Percentiles rank a stretch among this genome's conserved stretches.
phyloP scores from a whole-genome alignment of 805 yeast species.

The Candida quercuum region DNA sequence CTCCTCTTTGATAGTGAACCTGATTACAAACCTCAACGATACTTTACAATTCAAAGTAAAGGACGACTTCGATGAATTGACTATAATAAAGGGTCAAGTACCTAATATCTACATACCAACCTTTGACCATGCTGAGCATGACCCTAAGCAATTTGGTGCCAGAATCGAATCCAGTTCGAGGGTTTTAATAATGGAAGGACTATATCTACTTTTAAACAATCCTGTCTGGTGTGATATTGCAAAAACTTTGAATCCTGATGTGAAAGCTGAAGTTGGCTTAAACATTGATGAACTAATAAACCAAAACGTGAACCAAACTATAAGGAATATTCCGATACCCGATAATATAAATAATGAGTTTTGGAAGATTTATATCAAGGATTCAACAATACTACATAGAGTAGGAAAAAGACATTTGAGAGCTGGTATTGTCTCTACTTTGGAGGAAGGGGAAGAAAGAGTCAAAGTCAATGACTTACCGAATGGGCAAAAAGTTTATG shows the following conservation, averaged over 20 bases:
- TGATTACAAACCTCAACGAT: conserved; percentile 10
- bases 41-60: conserved; percentile 9
- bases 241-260: conserved; percentile 24
- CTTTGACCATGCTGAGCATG: conserved; percentile 70
- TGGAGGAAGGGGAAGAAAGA: conserved; percentile 46
- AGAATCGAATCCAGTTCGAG: conserved; percentile 39
- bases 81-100: conserved; percentile 12
- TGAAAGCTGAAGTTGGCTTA: conserved; percentile 7
- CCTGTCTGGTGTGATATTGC: conserved; percentile 55
- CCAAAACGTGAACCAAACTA: background rate
- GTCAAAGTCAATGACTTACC: conserved; percentile 53
- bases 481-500: conserved; percentile 44
- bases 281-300: background rate
- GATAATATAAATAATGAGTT: conserved; percentile 31
- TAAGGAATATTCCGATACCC: conserved; percentile 13
- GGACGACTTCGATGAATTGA: conserved; percentile 6
- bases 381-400: conserved; percentile 43
- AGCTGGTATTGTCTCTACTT: conserved; percentile 44
- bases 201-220: conserved; percentile 56
- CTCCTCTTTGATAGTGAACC: conserved; percentile 19
- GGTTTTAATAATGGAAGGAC: conserved; percentile 70
- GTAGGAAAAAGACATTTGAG: conserved; percentile 62
- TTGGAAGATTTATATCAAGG: conserved; percentile 48
- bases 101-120: conserved; percentile 53
- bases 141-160: conserved; percentile 58